Base-by-base conservation (phyloP, 2,329 filamentous ascomycete genomes). In the Pseudonectria buxi region DNA sequence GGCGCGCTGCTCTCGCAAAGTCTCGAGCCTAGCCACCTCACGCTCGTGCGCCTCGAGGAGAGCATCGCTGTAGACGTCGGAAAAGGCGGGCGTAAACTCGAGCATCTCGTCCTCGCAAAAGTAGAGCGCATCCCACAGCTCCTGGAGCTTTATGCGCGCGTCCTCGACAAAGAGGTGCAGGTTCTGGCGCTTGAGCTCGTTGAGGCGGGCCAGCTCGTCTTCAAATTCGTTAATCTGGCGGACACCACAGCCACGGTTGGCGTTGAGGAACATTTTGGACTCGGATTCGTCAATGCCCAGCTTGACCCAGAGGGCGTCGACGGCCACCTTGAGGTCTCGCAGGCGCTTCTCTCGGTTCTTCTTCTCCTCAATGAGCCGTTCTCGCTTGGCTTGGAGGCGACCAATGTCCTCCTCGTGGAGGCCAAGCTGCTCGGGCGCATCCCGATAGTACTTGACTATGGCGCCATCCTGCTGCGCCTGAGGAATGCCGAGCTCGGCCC, bases 101-200 rank as follows among this genome's bases (percentile, higher is more conserved):
- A 96, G 77, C 89, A 96, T 96, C 65, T 98, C 92, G 54, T 98
- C 92, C 57, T 98, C 92, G 0, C 86, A 95, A 56, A 94, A 89
- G 67, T 92, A 96, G 2, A 98, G 68, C 1, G 78, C 72, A 56
- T 98, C 92, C 92, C 94, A 98, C 1, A 98, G 76, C 55, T 94
- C 89, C 60, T 96, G 90, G 10, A 98, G 73, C 56, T 86, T 86
- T 63, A 80, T 85, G 27, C 94, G 78, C 14, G 90, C 83, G 65
- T 98, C 92, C 58, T 96, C 92, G 10, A 98, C 87, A 53, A 98
- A 98, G 4, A 96, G 64, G 56, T 95, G 89, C 44, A 98, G 71
- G 53, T 98, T 95, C 58, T 98, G 86, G 51, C 84, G 76, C 69
- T 98, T 98, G 39, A 96, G 73, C 59, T 96, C 89, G 48, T 94